Evolutionary conservation across 345 rosid genomes (phyloP).

Genomic region (Rhodomyrtus tomentosa): DNA sequence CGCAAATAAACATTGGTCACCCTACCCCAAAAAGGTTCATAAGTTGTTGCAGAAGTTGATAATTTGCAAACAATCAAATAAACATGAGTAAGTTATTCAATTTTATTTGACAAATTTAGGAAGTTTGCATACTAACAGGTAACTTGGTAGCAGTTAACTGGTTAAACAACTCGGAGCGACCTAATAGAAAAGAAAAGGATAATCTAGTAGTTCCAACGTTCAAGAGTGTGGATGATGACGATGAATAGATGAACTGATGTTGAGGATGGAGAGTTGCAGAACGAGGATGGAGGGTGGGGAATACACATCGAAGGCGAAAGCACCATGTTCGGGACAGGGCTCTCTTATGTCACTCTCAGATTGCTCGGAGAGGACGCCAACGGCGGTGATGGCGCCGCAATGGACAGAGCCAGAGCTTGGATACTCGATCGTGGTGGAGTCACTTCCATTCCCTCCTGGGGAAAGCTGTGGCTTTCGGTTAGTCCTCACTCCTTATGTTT

Average conservation of each 20-base stretch:
- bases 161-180: too few relatives aligned
- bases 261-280: conserved; percentile 16
- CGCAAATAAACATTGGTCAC: too few relatives aligned
- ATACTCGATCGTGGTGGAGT: background rate
- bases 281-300: conserved; percentile 74
- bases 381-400: conserved; percentile 11
- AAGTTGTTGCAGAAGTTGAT: too few relatives aligned
- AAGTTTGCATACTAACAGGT: too few relatives aligned
- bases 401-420: conserved; percentile 26
- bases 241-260: background rate
- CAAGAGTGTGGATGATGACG: background rate
- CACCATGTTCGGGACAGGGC: conserved; percentile 40
- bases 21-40: too few relatives aligned
- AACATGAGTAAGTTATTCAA: too few relatives aligned
- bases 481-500: background rate
- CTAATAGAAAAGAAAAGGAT: background rate
- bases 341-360: conserved; percentile 45
- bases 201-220: background rate
- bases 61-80: too few relatives aligned
- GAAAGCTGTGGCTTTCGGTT: conserved; percentile 53
- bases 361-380: conserved; percentile 40
- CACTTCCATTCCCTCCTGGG: conserved; percentile 1
- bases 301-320: conserved; percentile 46
- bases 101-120: too few relatives aligned
- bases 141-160: too few relatives aligned